phyloP scores from a whole-genome alignment of 768 basidiomycete genomes.

The Termitomyces sp. region DNA sequence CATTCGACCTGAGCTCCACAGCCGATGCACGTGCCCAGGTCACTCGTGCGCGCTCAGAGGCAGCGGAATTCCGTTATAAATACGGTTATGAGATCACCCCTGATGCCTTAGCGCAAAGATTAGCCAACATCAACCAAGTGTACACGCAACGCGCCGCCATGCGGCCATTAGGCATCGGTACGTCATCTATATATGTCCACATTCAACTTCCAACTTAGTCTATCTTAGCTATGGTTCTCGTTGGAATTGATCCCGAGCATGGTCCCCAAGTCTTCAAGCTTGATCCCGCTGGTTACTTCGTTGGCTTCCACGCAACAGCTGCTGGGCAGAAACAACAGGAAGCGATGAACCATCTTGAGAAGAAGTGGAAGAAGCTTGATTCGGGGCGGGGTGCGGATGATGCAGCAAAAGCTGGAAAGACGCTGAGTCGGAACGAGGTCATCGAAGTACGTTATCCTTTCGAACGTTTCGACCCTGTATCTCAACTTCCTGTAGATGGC shows the following conservation, averaged over 20 bases:
- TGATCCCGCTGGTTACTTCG: conserved; percentile 98
- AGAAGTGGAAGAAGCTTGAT: conserved; percentile 96
- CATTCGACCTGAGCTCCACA: conserved; percentile 26
- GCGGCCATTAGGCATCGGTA: conserved; percentile 95
- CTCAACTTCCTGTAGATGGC: conserved; percentile 61
- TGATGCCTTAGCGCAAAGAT: conserved; percentile 88
- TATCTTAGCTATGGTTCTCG: conserved; percentile 87
- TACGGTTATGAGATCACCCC: conserved; percentile 98
- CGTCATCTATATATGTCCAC: conserved; percentile 25
- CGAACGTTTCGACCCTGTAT: not conserved
- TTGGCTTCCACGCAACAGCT: conserved; percentile 96
- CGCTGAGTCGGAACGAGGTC: conserved; percentile 71
- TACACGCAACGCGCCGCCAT: conserved; percentile 97
- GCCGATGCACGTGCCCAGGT: conserved; percentile 95
- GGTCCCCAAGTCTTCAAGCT: conserved; percentile 99
- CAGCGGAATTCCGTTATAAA: conserved; percentile 92
- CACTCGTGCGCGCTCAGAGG: conserved; percentile 80
- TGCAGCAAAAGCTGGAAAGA: conserved; percentile 70
- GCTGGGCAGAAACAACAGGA: conserved; percentile 98
- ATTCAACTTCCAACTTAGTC: not conserved
- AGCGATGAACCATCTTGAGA: conserved; percentile 97
- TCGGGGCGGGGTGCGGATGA: conserved; percentile 78
- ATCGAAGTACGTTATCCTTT: conserved; percentile 71
- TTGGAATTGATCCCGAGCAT: conserved; percentile 85
- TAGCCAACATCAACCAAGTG: conserved; percentile 98